A percentile compares a stretch with the other conserved stretches of the same genome.
Evolutionary conservation across 1,284 basidiomycete species (phyloP).

Genomic region (Rhodotorula sp.): DNA sequence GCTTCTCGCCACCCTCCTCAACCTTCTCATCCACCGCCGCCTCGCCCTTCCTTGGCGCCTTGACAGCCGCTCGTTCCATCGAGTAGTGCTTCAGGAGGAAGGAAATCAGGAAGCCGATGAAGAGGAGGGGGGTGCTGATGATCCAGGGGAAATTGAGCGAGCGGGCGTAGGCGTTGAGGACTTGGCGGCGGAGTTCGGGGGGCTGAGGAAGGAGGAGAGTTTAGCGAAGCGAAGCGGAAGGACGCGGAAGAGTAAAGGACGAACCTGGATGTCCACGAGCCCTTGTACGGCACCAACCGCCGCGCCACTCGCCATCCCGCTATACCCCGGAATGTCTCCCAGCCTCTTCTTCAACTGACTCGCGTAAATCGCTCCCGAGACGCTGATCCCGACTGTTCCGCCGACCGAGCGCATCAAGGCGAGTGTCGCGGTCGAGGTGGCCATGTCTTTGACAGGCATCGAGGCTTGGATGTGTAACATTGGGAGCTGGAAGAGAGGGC

Average conservation of each 20-base stretch:
- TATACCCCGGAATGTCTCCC: slow-evolving; percentile 35
- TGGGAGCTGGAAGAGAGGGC: slow-evolving; percentile 41
- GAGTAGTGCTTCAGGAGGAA: slow-evolving; percentile 43
- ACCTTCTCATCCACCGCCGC: background rate
- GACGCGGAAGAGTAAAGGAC: slow-evolving; percentile 5
- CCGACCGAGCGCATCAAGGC: slow-evolving; percentile 72
- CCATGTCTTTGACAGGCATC: slow-evolving; percentile 78
- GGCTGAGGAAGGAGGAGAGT: slow-evolving; percentile 40
- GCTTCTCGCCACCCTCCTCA: background rate
- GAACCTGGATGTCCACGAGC: slow-evolving; percentile 37
- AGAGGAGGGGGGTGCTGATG: slow-evolving; percentile 52
- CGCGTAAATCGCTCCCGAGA: slow-evolving; percentile 44
- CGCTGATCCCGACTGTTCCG: slow-evolving; percentile 70
- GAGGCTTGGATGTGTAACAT: slow-evolving; percentile 68
- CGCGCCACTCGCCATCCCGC: background rate
- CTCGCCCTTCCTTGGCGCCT: background rate
- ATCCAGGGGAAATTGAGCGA: slow-evolving; percentile 72
- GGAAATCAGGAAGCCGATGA: slow-evolving; percentile 44
- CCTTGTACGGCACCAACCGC: slow-evolving; percentile 43
- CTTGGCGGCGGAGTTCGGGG: slow-evolving; percentile 49
- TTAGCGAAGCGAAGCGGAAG: background rate
- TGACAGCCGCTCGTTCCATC: slow-evolving; percentile 32
- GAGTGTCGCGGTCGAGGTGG: slow-evolving; percentile 68
- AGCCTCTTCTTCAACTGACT: slow-evolving; percentile 39
- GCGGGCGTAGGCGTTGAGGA: slow-evolving; percentile 68